A percentile compares a stretch with the other conserved stretches of the same genome.
phyloP scores from a whole-genome alignment of 2,329 filamentous ascomycete species.

The Aspergillus transmontanensis region DNA sequence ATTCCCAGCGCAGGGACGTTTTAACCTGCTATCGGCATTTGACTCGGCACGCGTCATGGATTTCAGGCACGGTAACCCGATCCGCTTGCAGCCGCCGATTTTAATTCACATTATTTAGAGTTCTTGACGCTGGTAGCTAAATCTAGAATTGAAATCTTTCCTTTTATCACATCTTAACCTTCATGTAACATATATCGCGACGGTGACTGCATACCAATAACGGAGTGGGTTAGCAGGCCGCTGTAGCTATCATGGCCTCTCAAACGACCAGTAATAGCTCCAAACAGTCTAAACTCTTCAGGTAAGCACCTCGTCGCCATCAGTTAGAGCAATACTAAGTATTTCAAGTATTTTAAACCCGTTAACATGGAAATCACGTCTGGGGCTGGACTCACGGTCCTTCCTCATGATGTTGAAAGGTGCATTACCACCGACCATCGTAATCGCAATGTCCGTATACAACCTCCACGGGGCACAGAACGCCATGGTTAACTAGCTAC shows the following conservation, averaged over 20 bases:
- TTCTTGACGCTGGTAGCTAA: not conserved
- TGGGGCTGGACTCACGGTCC: constrained; percentile 29
- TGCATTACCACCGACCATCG: constrained; percentile 58
- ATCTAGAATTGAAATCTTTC: not conserved
- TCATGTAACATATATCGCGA: not conserved
- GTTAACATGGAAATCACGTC: constrained; percentile 24
- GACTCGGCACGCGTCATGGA: constrained; percentile 24
- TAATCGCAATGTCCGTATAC: constrained; percentile 58
- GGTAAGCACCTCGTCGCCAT: constrained; percentile 9
- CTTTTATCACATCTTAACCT: not conserved
- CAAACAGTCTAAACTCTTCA: constrained; percentile 8
- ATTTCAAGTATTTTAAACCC: constrained; percentile 17
- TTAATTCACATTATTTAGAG: not conserved
- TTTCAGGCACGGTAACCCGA: constrained; percentile 26
- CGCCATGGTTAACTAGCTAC: not conserved
- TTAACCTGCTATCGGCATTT: constrained; percentile 23
- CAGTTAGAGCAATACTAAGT: not conserved
- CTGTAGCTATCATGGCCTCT: constrained; percentile 15
- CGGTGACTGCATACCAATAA: not conserved
- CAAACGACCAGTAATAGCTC: constrained; percentile 1
- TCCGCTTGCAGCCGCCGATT: constrained; percentile 18
- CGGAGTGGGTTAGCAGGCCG: not conserved
- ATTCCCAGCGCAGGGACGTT: not conserved
- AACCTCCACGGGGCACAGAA: not conserved
- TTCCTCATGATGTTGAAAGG: constrained; percentile 50